Percentiles rank a stretch among this genome's conserved stretches.
Evolutionary conservation across 139 green algal species (phyloP).

Genomic region (Tetratostichococcus sp.): DNA sequence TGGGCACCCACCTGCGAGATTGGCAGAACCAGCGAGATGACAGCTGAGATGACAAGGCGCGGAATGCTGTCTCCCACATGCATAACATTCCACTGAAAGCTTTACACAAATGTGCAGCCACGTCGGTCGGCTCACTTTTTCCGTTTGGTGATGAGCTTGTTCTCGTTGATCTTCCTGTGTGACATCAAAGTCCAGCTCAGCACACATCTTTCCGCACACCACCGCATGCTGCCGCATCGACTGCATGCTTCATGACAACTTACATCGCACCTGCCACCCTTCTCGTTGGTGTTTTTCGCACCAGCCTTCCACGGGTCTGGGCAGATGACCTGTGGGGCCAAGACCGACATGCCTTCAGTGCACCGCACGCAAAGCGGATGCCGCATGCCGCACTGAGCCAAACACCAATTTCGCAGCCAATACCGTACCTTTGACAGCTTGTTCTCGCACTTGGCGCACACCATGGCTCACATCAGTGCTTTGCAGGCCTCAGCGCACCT

Average conservation of each 20-base stretch:
- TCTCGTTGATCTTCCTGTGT: conserved; percentile 70
- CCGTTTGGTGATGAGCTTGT: conserved; percentile 64
- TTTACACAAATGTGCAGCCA: too few relatives aligned
- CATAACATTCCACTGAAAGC: not conserved
- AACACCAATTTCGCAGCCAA: not conserved
- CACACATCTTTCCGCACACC: too few relatives aligned
- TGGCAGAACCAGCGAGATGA: too few relatives aligned
- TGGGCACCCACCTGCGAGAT: conserved; percentile 52
- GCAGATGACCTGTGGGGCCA: conserved; percentile 26
- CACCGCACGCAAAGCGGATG: too few relatives aligned
- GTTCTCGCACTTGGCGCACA: conserved; percentile 72
- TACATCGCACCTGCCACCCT: conserved; percentile 22
- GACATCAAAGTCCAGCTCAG: too few relatives aligned
- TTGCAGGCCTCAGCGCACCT: not conserved
- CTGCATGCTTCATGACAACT: too few relatives aligned
- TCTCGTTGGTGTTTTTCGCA: conserved; percentile 41
- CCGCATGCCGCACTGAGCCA: too few relatives aligned
- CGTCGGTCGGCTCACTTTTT: too few relatives aligned
- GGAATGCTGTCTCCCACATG: too few relatives aligned
- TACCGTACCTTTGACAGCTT: conserved; percentile 50
- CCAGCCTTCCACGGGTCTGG: conserved; percentile 71
- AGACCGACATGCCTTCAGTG: not conserved
- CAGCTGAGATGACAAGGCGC: not conserved
- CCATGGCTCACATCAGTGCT: conserved; percentile 36
- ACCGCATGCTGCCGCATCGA: too few relatives aligned